Evolutionary conservation across 805 yeast species (phyloP).

Genomic region (Danielia reshetovae): DNA sequence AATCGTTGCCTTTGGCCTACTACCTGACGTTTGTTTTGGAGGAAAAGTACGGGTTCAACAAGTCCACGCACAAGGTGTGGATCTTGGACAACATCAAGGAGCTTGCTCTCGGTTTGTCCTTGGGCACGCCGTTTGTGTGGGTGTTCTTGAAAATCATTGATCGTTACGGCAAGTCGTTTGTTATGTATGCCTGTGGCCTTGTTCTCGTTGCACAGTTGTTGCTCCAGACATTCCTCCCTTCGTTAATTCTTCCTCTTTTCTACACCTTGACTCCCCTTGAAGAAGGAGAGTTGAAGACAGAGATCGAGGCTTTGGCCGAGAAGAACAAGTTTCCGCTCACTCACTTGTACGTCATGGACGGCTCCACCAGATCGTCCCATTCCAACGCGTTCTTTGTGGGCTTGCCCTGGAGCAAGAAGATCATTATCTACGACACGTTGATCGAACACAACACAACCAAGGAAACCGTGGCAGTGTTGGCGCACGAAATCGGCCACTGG

Average conservation of each 20-base stretch:
- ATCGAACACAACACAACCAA: constrained; percentile 70
- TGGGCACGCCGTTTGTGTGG: constrained; percentile 73
- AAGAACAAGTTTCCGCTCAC: constrained; percentile 80
- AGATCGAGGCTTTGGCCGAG: constrained; percentile 76
- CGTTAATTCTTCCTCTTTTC: constrained; percentile 86
- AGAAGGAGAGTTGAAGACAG: constrained; percentile 79
- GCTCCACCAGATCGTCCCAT: constrained; percentile 94
- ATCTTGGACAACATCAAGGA: constrained; percentile 66
- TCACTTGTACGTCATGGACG: constrained; percentile 85
- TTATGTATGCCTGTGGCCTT: constrained; percentile 73
- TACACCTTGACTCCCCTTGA: constrained; percentile 87
- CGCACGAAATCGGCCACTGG: constrained; percentile 99
- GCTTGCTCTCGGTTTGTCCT: constrained; percentile 44
- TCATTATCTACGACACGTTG: constrained; percentile 89
- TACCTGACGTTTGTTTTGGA: constrained; percentile 85
- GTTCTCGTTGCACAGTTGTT: constrained; percentile 68
- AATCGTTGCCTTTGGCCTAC: constrained; percentile 65
- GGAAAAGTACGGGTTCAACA: constrained; percentile 91
- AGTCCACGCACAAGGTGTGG: constrained; percentile 71
- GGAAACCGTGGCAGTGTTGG: constrained; percentile 90
- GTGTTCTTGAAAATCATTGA: constrained; percentile 79
- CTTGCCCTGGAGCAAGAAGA: constrained; percentile 94
- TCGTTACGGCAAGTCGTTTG: constrained; percentile 73
- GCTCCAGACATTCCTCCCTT: constrained; percentile 74
- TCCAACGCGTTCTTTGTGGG: constrained; percentile 97